Percentiles rank a stretch among this genome's conserved stretches.
phyloP scores from a whole-genome alignment of 2,329 filamentous ascomycete species.

The Cercospora sp. region DNA sequence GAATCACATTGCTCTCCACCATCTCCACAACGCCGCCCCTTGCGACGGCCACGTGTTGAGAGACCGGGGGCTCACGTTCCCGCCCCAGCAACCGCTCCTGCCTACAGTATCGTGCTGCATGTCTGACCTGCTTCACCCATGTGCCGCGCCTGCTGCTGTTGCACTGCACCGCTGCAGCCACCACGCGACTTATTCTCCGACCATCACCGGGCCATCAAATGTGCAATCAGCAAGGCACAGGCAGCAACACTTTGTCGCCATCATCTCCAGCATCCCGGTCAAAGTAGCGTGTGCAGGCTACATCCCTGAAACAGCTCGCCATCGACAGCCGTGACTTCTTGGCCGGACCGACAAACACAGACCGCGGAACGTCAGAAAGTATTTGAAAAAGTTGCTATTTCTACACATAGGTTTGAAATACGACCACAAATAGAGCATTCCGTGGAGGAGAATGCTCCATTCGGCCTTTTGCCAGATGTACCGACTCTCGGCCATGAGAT shows the following conservation, averaged over 20 bases:
- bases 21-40: neutral
- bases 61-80: neutral
- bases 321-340: neutral
- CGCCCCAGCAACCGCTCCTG: neutral
- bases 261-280: neutral
- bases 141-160: conserved; percentile 25
- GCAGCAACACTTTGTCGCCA: neutral
- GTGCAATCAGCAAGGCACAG: neutral
- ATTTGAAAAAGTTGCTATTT: neutral
- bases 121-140: neutral
- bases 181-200: neutral
- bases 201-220: neutral
- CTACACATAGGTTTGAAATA: neutral
- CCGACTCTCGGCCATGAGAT: neutral
- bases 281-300: neutral
- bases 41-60: neutral
- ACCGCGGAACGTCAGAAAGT: neutral
- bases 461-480: neutral
- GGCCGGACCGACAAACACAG: neutral
- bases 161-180: neutral
- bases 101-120: neutral
- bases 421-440: neutral
- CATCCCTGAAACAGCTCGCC: neutral
- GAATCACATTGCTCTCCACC: neutral
- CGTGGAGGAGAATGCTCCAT: neutral